Evolutionary conservation across 2,329 filamentous ascomycete species (phyloP).

Genomic region (Fusarium chlamydosporum): DNA sequence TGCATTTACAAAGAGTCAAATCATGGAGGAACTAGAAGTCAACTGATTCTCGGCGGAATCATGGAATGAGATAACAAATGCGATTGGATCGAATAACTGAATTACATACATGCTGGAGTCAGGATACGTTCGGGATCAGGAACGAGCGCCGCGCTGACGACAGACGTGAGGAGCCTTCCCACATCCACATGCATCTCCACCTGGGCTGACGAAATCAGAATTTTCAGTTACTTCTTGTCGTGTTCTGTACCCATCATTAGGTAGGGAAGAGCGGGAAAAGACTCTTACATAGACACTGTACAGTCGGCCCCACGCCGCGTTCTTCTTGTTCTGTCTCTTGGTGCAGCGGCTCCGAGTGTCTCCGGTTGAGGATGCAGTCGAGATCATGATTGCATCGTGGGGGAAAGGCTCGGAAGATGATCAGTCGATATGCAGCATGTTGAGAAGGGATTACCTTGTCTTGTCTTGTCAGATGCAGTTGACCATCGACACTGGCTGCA

Average conservation of each 20-base stretch:
- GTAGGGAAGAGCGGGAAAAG: background rate
- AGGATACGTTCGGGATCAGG: background rate
- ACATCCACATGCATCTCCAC: slow-evolving; percentile 43
- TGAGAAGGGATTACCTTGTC: slow-evolving; percentile 23
- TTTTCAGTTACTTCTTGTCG: slow-evolving; percentile 8
- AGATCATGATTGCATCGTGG: slow-evolving; percentile 36
- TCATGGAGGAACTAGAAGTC: slow-evolving; percentile 6
- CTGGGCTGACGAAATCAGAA: slow-evolving; percentile 37
- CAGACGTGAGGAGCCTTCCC: slow-evolving; percentile 25
- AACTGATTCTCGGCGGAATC: slow-evolving; percentile 1
- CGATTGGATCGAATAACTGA: background rate
- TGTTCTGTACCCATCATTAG: background rate
- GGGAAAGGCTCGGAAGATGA: slow-evolving; percentile 23
- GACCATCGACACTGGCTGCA: slow-evolving; percentile 14
- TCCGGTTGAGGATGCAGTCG: slow-evolving; percentile 29
- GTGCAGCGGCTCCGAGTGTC: slow-evolving; percentile 44
- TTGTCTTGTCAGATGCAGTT: slow-evolving; percentile 2
- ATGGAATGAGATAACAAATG: slow-evolving; percentile 4
- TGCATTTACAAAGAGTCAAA: background rate
- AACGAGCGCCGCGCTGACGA: slow-evolving; percentile 35
- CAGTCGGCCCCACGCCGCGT: slow-evolving; percentile 43
- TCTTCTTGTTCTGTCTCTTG: slow-evolving; percentile 5
- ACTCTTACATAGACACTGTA: slow-evolving; percentile 14
- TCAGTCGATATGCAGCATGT: slow-evolving; percentile 30
- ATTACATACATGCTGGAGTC: too few relatives aligned